Evolutionary conservation across 2,329 filamentous ascomycete genomes (phyloP).

Genomic region (Coniochaeta sp.): DNA sequence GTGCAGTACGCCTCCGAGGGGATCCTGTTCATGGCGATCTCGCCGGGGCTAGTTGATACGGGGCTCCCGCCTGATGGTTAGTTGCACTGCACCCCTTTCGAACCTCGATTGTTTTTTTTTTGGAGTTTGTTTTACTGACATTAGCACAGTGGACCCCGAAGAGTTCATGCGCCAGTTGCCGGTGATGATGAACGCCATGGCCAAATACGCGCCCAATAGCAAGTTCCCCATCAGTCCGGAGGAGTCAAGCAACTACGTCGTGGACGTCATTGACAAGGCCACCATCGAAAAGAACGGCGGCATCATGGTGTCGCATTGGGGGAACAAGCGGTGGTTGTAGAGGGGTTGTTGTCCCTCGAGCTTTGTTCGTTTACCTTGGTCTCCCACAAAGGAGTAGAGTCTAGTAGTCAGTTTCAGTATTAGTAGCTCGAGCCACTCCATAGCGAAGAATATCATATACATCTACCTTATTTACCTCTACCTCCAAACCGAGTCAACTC

Average conservation of each 20-base stretch:
- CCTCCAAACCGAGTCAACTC: not conserved
- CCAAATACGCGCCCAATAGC: conserved; percentile 31
- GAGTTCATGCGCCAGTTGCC: conserved; percentile 14
- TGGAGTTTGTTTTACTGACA: not conserved
- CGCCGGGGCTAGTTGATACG: conserved; percentile 43
- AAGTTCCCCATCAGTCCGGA: conserved; percentile 25
- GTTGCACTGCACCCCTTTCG: too few species aligned
- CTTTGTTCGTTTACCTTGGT: too few species aligned
- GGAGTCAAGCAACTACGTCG: conserved; percentile 17
- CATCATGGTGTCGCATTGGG: not conserved
- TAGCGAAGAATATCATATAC: too few species aligned
- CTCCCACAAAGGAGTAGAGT: not conserved
- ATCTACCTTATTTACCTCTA: too few species aligned
- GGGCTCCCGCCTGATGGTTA: conserved; percentile 17
- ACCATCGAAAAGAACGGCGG: conserved; percentile 2
- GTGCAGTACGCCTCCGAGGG: conserved; percentile 40
- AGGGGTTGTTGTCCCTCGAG: not conserved
- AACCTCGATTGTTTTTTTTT: too few species aligned
- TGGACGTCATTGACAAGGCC: not conserved
- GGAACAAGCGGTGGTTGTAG: not conserved
- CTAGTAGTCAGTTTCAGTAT: too few species aligned
- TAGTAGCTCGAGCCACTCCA: too few species aligned
- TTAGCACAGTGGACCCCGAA: conserved; percentile 14
- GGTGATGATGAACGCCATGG: conserved; percentile 22
- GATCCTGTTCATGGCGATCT: conserved; percentile 43